Base-by-base conservation (phyloP, 2,329 filamentous ascomycete genomes). In the Taxawa tesnikishii region DNA sequence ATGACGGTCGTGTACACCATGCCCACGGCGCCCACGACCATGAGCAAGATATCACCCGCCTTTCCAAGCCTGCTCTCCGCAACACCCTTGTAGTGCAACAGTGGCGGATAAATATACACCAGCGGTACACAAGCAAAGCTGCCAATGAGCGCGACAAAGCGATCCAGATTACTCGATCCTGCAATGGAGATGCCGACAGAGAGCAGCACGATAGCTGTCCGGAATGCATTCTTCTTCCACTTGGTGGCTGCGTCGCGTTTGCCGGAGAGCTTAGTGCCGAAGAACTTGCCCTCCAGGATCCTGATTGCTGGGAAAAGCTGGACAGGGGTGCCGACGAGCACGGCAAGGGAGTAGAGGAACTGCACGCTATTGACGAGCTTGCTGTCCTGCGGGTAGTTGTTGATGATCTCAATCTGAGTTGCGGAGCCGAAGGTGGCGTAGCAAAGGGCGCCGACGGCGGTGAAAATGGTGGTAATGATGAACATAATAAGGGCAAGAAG, bases 71-170 rank as follows among this genome's bases (percentile, higher is more conserved):
- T 54, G n/a, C 63, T 68, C 29, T 65, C 60, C 5, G 79, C 79
- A 3, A 78, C 64, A 4, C 74, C 79, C 45, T 67, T 73, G 55
- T 73, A 79, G 51, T 85, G 80, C 46, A 85, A 48, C 39, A 67
- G 75, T 1, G 80, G 69, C 26, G 81, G 79, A 48, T 83, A 84
- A 37, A 84, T 79, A 54, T 83, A 84, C 8, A 84, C 79, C 41
- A 84, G 55, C 10, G 79, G 79, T 33, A 84, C 75, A 43, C 79
- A 84, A 2, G 79, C 79, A 46, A 81, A 74, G 23, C 71, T 76
- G 9, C 79, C 79, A 41, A 83, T 83, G 28, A 84, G 57, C 0
- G 79, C 74, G 9, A 84, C 79, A 42, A 83, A 83, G 39, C 78
- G 75, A 54, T 84, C 79, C 38, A 84, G 58, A 49, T 82, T 75